Conservation (phyloP, 1,284 basidiomycete species). For the Melampsora occidentalis region DNA sequence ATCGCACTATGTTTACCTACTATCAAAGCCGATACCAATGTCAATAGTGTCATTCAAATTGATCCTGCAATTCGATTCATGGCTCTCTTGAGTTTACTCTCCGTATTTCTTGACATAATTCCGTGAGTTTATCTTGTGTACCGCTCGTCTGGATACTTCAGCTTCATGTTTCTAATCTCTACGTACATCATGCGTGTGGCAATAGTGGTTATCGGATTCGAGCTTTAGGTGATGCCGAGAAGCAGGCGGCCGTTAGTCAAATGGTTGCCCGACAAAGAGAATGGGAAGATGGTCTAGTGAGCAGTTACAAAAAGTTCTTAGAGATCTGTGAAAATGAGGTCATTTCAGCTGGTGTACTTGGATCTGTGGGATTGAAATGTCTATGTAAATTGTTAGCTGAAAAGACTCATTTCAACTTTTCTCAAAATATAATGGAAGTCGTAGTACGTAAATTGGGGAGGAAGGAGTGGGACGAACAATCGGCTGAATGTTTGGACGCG, state of each 20-base stretch:
- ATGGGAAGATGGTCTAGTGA: slow-evolving; percentile 92
- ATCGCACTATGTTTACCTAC: slow-evolving; percentile 27
- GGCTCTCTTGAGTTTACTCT: slow-evolving; percentile 83
- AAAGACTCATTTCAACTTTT: slow-evolving; percentile 95
- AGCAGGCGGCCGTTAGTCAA: slow-evolving; percentile 88
- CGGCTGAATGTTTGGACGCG: slow-evolving; percentile 73
- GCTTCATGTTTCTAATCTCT: not conserved
- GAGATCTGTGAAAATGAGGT: slow-evolving; percentile 75
- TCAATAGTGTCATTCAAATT: slow-evolving; percentile 64
- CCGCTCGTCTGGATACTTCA: too few species aligned
- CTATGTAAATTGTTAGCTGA: slow-evolving; percentile 81
- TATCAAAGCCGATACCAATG: slow-evolving; percentile 55
- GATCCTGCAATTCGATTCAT: slow-evolving; percentile 80
- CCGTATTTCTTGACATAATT: slow-evolving; percentile 92
- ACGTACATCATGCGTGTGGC: not conserved
- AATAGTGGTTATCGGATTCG: slow-evolving; percentile 65
- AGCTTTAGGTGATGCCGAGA: slow-evolving; percentile 81
- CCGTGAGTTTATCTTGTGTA: slow-evolving; percentile 60
- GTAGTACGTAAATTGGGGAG: slow-evolving; percentile 79
- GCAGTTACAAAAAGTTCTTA: slow-evolving; percentile 83
- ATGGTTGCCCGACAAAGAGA: slow-evolving; percentile 85
- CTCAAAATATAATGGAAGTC: slow-evolving; percentile 83
- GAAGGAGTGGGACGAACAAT: slow-evolving; percentile 70
- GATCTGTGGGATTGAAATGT: slow-evolving; percentile 71
- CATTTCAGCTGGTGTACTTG: slow-evolving; percentile 61